Conservation (phyloP, 2,329 filamentous ascomycete species). For the Arthrobotrys pseudoclavata region DNA sequence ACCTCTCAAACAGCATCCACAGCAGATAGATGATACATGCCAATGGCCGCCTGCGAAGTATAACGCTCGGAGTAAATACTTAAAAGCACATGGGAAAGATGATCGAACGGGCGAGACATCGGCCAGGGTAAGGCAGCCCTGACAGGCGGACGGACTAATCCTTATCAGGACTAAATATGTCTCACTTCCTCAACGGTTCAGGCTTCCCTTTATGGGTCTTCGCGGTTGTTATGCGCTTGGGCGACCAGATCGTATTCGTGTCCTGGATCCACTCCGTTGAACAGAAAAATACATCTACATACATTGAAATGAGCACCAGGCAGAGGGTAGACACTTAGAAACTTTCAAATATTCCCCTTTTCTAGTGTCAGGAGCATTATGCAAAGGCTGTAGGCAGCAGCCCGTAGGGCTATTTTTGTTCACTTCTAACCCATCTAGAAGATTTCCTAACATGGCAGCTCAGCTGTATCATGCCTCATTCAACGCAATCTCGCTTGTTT, state of each 20-base stretch:
- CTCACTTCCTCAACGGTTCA: slow-evolving; percentile 51
- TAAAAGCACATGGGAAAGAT: slow-evolving; percentile 36
- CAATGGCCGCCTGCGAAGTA: slow-evolving; percentile 37
- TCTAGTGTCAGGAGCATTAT: slow-evolving; percentile 33
- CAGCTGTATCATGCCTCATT: slow-evolving; percentile 38
- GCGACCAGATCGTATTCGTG: slow-evolving; percentile 1
- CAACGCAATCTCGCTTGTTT: slow-evolving; percentile 60
- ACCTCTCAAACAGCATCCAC: slow-evolving; percentile 32
- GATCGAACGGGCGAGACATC: slow-evolving; percentile 48
- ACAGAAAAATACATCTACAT: slow-evolving; percentile 5
- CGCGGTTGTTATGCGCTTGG: slow-evolving; percentile 58
- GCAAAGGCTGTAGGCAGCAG: slow-evolving; percentile 59
- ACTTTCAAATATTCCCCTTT: slow-evolving; percentile 19
- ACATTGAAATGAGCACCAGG: not conserved
- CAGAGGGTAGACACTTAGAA: not conserved
- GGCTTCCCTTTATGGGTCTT: slow-evolving; percentile 42
- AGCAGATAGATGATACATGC: slow-evolving; percentile 23
- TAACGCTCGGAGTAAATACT: slow-evolving; percentile 46
- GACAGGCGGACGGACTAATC: slow-evolving; percentile 18
- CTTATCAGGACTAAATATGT: slow-evolving; percentile 41
- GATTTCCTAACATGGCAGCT: slow-evolving; percentile 57
- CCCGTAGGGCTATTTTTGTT: slow-evolving; percentile 54
- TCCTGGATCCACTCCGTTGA: not conserved
- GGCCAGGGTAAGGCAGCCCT: slow-evolving; percentile 47
- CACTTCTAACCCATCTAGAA: slow-evolving; percentile 55